Percentiles rank a stretch among this genome's conserved stretches.
phyloP scores from a whole-genome alignment of 805 yeast species.

The Candida lessepsii region DNA sequence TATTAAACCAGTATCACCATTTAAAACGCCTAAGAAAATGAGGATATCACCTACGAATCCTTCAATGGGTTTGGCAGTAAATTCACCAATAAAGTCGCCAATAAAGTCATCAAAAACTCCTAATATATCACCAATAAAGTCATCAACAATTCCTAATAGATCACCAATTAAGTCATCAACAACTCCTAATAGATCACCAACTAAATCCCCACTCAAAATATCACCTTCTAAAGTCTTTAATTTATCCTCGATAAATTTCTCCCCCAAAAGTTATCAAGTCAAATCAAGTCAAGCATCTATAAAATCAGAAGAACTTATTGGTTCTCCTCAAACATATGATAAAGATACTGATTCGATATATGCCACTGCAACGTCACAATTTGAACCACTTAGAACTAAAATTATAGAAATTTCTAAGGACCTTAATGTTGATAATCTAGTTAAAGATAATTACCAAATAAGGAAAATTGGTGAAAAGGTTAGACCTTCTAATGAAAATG shows the following conservation, averaged over 20 bases:
- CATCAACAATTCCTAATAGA: slow-evolving; percentile 9
- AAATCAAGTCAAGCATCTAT: slow-evolving; percentile 1
- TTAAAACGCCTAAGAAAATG: slow-evolving; percentile 6
- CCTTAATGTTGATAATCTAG: slow-evolving; percentile 19
- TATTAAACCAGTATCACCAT: slow-evolving; percentile 7
- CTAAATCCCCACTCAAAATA: slow-evolving; percentile 10
- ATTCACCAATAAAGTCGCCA: too few relatives aligned
- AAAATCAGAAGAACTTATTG: background rate
- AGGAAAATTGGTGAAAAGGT: slow-evolving; percentile 21
- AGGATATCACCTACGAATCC: too few relatives aligned
- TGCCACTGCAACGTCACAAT: slow-evolving; percentile 27
- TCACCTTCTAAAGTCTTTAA: background rate
- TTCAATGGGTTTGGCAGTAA: too few relatives aligned
- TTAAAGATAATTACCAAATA: slow-evolving; percentile 17
- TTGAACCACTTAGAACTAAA: slow-evolving; percentile 11
- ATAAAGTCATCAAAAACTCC: slow-evolving; percentile 14
- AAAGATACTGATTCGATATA: slow-evolving; percentile 14
- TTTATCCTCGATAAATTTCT: slow-evolving; percentile 1
- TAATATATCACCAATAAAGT: slow-evolving; percentile 18
- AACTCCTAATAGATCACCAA: slow-evolving; percentile 18
- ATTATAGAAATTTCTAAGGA: slow-evolving; percentile 18
- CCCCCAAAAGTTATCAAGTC: background rate
- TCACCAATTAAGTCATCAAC: slow-evolving; percentile 20
- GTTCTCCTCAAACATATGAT: background rate
- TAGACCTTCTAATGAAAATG: slow-evolving; percentile 18